phyloP scores from a whole-genome alignment of 768 basidiomycete genomes.

The Neoboletus brunneissimus region DNA sequence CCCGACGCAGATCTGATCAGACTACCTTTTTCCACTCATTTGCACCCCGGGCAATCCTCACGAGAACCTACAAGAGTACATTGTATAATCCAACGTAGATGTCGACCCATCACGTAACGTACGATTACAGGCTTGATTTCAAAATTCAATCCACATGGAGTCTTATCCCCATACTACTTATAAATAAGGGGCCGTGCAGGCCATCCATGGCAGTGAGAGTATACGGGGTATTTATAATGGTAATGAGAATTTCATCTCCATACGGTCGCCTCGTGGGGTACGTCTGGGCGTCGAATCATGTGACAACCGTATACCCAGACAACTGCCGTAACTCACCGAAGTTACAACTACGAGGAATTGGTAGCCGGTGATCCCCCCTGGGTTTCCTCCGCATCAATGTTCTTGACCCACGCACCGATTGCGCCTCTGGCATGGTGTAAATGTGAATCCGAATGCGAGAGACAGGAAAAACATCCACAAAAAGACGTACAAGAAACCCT shows the following conservation, averaged over 20 bases:
- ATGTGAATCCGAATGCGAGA: neutral
- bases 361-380: conserved; percentile 6
- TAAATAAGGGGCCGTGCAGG: conserved; percentile 7
- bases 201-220: conserved; percentile 20
- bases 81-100: conserved; percentile 6
- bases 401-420: conserved; percentile 98
- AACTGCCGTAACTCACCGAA: conserved; percentile 1
- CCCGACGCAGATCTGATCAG: conserved; percentile 2
- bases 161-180: conserved; percentile 12
- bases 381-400: conserved; percentile 59
- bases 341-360: conserved; percentile 8
- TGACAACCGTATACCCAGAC: neutral
- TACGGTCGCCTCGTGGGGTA: conserved; percentile 29
- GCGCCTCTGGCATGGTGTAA: conserved; percentile 58
- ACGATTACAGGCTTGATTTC: conserved; percentile 12
- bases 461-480: neutral
- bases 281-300: conserved; percentile 10
- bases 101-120: conserved; percentile 22
- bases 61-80: neutral
- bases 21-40: neutral
- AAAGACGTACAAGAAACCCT: conserved; percentile 87
- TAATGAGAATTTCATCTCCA: conserved; percentile 19
- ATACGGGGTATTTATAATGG: conserved; percentile 25
- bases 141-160: conserved; percentile 8
- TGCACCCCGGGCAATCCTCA: neutral